Evolutionary conservation across 1,284 basidiomycete species (phyloP).

Genomic region (Sparassis latifolia): DNA sequence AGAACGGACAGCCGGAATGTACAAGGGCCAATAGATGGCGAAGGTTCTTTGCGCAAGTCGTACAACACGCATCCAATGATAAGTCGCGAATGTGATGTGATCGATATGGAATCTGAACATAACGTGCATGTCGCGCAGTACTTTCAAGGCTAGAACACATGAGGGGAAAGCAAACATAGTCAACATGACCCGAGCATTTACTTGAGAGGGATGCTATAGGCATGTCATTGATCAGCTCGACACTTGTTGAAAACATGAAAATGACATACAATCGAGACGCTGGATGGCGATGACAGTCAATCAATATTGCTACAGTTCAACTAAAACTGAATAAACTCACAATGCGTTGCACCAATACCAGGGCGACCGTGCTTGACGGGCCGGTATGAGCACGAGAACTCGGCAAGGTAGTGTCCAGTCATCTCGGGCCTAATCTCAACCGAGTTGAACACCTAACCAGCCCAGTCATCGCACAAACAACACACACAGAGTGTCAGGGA

Average conservation of each 20-base stretch:
- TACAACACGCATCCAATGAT: no score
- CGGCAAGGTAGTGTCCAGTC: constrained; percentile 98
- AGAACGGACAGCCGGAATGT: no score
- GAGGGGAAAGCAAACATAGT: constrained; percentile 20
- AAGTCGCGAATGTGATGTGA: no score
- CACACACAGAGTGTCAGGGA: neutral
- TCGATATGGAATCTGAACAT: no score
- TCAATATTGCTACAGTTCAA: constrained; percentile 1
- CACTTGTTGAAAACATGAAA: neutral
- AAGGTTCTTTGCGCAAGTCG: no score
- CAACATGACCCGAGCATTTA: constrained; percentile 35
- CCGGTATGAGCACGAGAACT: constrained; percentile 93
- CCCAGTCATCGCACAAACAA: neutral
- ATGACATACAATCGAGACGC: constrained; percentile 64
- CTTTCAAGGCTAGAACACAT: constrained; percentile 27
- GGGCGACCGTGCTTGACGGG: constrained; percentile 99
- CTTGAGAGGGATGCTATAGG: constrained; percentile 68
- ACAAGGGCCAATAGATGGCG: no score
- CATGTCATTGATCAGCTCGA: constrained; percentile 5
- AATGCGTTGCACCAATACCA: constrained; percentile 94
- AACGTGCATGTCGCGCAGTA: constrained; percentile 26
- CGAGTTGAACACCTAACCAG: constrained; percentile 79
- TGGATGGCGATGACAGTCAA: constrained; percentile 19
- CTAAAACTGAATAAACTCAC: constrained; percentile 20
- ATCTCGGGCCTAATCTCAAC: constrained; percentile 99